Evolutionary conservation across 1,139 yeast genomes (phyloP), one percentile per base, ranked within the genome.

Genomic region (Lizanozyma gosingica): DNA sequence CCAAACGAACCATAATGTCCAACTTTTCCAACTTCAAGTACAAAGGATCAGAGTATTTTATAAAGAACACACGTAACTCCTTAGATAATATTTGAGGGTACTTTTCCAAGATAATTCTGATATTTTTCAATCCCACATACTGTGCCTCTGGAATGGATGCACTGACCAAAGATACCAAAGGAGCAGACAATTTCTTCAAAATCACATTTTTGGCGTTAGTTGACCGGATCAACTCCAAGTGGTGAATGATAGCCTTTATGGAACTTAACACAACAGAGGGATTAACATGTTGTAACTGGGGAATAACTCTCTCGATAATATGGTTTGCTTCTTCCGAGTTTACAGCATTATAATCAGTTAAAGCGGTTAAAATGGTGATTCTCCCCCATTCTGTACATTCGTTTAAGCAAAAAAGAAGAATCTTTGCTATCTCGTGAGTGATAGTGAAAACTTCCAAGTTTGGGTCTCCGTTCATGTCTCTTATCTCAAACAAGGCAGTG

Each of bases 331-430:
- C 95, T 18, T 73, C 71, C 1, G 66, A 57, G 40, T 72, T 76
- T 2, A 53, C 48, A 0, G 85, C 68, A 3, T 75, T 62, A 57
- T 83, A 92, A 39, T 83, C 90, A 8, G 87, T 72, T 48, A 94
- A 65, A 1, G 96, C 88, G 2, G 86, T 77, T 47, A 94, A 70
- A 38, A 94, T 85, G 2, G 97, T 80, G 49, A 92, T 84, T 55
- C 98, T 76, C 4, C 98, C 98, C 99, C 99, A 94, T 64, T 94
- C 99, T 1, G 97, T 90, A 63, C 97, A 92, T 63, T 94, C 99
- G 60, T 90, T 90, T 49, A 94, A 71, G 22, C 96, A 95, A 49
- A 80, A 71, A 45, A 94, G 68, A 45, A 92, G 72, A 56, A 75
- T 82, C 48, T 78, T 78, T 42, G 84, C 69, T 39, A 78, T 67